phyloP scores from a whole-genome alignment of 352 stramenopile genomes.

The Phytophthora meadii region DNA sequence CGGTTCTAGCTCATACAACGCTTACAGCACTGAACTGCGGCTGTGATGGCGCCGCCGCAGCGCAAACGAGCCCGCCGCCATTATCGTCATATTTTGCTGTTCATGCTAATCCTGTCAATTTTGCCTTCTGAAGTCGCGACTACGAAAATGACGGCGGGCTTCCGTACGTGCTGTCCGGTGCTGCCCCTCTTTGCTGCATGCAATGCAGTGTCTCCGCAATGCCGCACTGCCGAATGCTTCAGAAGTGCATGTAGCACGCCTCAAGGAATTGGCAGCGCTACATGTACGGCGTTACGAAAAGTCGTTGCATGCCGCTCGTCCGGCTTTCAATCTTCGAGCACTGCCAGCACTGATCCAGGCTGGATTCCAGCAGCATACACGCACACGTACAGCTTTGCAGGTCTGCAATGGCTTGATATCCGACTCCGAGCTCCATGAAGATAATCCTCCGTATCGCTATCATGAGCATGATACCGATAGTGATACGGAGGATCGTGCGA shows the following conservation, averaged over 20 bases:
- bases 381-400: background rate
- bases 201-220: conserved; percentile 3
- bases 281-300: background rate
- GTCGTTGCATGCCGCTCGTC: conserved; percentile 5
- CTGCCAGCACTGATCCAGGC: conserved; percentile 1
- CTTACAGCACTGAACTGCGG: no score
- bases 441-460: no score
- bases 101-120: conserved; percentile 20
- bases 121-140: conserved; percentile 30
- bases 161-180: no score
- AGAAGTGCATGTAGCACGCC: background rate
- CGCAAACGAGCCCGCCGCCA: conserved; percentile 23
- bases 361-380: no score
- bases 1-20: conserved; percentile 1
- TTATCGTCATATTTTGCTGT: conserved; percentile 17
- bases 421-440: conserved; percentile 10
- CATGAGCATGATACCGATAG: background rate
- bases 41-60: conserved; percentile 2
- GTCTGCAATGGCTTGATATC: background rate
- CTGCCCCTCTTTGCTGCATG: no score
- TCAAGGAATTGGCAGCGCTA: conserved; percentile 2
- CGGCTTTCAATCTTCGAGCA: conserved; percentile 13
- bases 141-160: conserved; percentile 19
- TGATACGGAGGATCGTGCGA: conserved; percentile 26
- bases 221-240: background rate